A percentile compares a stretch with the other conserved stretches of the same genome.
phyloP scores from a whole-genome alignment of 73 alveolate genomes.

The Chromera velia region DNA sequence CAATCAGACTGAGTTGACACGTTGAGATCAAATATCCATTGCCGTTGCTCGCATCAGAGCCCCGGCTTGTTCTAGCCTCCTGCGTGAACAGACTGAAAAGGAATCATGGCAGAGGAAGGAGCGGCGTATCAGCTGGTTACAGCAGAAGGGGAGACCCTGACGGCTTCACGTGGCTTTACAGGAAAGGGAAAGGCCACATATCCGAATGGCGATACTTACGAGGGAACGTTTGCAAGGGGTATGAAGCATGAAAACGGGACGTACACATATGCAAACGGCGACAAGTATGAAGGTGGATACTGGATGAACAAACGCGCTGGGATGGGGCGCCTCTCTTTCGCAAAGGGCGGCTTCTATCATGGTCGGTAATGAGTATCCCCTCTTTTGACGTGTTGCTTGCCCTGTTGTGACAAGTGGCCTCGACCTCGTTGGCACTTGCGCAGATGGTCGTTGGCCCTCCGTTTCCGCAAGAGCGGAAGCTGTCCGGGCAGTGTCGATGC shows the following conservation, averaged over 20 bases:
- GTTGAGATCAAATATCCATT: no score
- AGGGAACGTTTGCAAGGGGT: not conserved
- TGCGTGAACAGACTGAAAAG: no score
- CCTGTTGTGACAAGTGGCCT: no score
- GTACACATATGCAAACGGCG: not conserved
- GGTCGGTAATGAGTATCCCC: not conserved
- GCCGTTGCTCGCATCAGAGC: no score
- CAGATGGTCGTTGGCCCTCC: no score
- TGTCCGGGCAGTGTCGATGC: no score
- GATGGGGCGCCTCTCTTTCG: not conserved
- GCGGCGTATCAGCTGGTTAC: not conserved
- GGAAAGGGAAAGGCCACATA: not conserved
- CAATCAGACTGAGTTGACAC: no score
- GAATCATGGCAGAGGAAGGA: not conserved
- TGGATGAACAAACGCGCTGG: not conserved
- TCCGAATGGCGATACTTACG: not conserved
- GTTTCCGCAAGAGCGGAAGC: no score
- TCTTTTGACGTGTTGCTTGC: not conserved
- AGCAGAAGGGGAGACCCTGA: not conserved
- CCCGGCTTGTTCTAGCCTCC: no score
- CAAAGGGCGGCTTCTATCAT: not conserved
- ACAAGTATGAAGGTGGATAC: not conserved
- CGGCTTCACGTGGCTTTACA: not conserved
- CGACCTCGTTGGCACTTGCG: no score
- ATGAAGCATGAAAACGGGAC: not conserved